Conservation (phyloP, 23 red algal species). For the Agarophyton chilense region DNA sequence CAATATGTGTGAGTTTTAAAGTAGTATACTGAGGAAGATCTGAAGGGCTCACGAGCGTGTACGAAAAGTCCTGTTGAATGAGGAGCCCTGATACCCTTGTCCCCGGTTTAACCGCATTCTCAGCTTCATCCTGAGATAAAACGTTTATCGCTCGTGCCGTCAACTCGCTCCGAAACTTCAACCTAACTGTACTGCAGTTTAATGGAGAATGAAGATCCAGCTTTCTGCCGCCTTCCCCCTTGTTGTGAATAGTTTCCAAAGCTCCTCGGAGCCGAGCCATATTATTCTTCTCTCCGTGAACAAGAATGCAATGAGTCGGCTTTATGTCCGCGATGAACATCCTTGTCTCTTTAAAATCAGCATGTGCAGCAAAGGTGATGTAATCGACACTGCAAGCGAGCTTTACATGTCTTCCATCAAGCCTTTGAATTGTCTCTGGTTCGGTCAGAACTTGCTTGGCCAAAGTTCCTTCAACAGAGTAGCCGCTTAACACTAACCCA, state of each 20-base stretch:
- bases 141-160: slow-evolving; percentile 92
- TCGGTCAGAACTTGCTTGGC: slow-evolving; percentile 94
- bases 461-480: slow-evolving; percentile 96
- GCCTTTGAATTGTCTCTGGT: slow-evolving; percentile 82
- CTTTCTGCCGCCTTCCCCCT: slow-evolving; percentile 48
- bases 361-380: slow-evolving; percentile 98
- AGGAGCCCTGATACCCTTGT: slow-evolving; percentile 84
- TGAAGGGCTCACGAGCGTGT: slow-evolving; percentile 85
- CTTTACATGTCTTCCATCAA: slow-evolving; percentile 91
- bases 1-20: slow-evolving; percentile 80
- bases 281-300: slow-evolving; percentile 93
- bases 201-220: slow-evolving; percentile 84
- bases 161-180: slow-evolving; percentile 83
- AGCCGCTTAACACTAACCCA: slow-evolving; percentile 89
- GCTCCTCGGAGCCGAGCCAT: slow-evolving; percentile 89
- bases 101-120: slow-evolving; percentile 56
- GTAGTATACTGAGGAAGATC: slow-evolving; percentile 90
- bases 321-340: slow-evolving; percentile 89
- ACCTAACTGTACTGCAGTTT: slow-evolving; percentile 81
- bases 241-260: slow-evolving; percentile 89
- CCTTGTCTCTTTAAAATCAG: slow-evolving; percentile 96
- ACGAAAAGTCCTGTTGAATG: slow-evolving; percentile 89
- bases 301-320: slow-evolving; percentile 88
- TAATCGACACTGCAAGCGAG: slow-evolving; percentile 92
- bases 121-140: slow-evolving; percentile 58